Percentiles rank a stretch among this genome's conserved stretches.
Conservation (phyloP, 2,329 filamentous ascomycete species). For the Dactylellina drechsleri region DNA sequence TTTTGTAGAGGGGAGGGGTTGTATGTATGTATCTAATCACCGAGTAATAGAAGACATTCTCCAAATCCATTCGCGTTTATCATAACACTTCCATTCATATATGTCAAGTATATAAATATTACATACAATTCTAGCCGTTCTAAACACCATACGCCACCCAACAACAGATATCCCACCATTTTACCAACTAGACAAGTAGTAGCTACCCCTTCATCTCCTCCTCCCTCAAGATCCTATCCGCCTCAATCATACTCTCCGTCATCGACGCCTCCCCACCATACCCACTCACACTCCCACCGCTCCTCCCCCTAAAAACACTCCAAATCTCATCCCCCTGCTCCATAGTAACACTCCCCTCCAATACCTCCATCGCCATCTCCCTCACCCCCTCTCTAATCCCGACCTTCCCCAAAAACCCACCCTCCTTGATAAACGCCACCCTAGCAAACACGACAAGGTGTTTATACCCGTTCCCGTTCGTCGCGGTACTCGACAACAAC, state of each 20-base stretch:
- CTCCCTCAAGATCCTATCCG: conserved; percentile 40
- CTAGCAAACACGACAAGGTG: conserved; percentile 43
- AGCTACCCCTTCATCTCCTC: conserved; percentile 34
- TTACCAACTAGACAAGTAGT: background rate
- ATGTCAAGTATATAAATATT: background rate
- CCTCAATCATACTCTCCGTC: conserved; percentile 54
- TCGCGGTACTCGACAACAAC: conserved; percentile 23
- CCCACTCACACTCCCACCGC: background rate
- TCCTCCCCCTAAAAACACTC: conserved; percentile 44
- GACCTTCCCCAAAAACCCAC: conserved; percentile 19
- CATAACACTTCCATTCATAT: background rate
- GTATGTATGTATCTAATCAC: conserved; percentile 24
- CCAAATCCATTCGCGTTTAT: conserved; percentile 8
- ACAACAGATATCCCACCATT: too few relatives aligned
- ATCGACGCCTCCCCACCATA: conserved; percentile 34
- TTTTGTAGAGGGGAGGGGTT: background rate
- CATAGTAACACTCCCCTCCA: conserved; percentile 46
- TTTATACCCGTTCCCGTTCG: conserved; percentile 51
- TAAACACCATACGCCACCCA: background rate
- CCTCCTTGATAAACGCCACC: conserved; percentile 42
- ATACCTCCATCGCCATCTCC: conserved; percentile 52
- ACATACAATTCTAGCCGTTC: background rate
- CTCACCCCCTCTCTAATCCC: conserved; percentile 27
- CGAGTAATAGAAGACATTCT: conserved; percentile 8
- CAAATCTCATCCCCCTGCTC: conserved; percentile 54